Conservation (phyloP, 768 basidiomycete genomes). For the Amanita polypyramis region DNA sequence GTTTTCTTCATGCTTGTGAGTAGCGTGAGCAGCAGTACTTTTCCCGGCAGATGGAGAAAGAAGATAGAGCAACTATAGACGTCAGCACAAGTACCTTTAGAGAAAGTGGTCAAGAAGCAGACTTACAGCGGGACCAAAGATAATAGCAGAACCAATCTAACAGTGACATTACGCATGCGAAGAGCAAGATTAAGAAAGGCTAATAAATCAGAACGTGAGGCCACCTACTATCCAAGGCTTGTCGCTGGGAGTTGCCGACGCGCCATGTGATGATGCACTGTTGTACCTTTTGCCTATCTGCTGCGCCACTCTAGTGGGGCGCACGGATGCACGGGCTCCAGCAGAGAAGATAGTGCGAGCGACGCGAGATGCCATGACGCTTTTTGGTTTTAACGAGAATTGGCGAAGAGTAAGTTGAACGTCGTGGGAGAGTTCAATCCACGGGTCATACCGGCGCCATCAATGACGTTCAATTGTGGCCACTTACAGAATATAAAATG, state of each 20-base stretch:
- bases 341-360: conserved; percentile 5
- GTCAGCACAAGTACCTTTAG: background rate
- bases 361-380: conserved; percentile 10
- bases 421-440: conserved; percentile 1
- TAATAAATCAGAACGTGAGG: background rate
- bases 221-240: conserved; percentile 13
- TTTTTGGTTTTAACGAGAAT: conserved; percentile 4
- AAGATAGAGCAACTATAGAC: conserved; percentile 10
- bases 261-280: conserved; percentile 10
- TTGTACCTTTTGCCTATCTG: conserved; percentile 6
- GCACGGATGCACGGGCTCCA: conserved; percentile 6
- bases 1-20: conserved; percentile 4
- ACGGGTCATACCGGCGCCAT: conserved; percentile 10
- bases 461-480: too few relatives aligned
- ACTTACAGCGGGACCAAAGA: conserved; percentile 11
- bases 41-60: conserved; percentile 11
- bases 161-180: too few relatives aligned
- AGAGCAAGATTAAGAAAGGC: background rate
- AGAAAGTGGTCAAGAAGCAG: background rate
- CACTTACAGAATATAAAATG: too few relatives aligned
- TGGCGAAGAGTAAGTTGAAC: background rate
- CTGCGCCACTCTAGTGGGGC: conserved; percentile 3
- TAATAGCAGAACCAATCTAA: conserved; percentile 11
- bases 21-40: conserved; percentile 1
- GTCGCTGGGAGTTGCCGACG: conserved; percentile 9